These are phyloP conservation scores for Candida sanyaensis DNA, from an alignment of 1,139 yeast genomes.

Conservation along the genomic window DNA sequence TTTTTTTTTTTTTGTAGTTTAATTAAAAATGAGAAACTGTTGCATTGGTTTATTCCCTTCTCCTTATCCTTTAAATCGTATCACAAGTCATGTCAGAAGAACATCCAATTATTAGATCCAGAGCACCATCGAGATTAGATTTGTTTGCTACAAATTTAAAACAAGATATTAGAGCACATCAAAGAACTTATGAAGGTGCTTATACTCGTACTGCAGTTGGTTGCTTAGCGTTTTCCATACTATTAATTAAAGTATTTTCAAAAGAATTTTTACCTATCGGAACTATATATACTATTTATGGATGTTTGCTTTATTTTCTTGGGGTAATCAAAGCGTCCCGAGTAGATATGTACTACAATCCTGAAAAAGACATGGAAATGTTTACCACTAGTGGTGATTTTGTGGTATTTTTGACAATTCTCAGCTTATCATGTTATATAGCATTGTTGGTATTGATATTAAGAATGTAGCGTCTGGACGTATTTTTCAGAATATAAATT, in stretches of 20 bases:
- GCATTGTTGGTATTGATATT: slow-evolving; percentile 44
- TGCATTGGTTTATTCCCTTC: too few relatives aligned
- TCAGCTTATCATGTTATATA: slow-evolving; percentile 49
- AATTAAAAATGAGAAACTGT: too few relatives aligned
- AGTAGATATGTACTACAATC: slow-evolving; percentile 50
- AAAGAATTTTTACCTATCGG: slow-evolving; percentile 56
- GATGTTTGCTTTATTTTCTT: slow-evolving; percentile 47
- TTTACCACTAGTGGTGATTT: slow-evolving; percentile 55
- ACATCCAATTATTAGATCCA: slow-evolving; percentile 14
- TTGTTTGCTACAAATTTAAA: slow-evolving; percentile 38
- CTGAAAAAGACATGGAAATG: slow-evolving; percentile 38
- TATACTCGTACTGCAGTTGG: slow-evolving; percentile 56
- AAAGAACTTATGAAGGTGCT: slow-evolving; percentile 63
- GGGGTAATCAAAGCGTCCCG: slow-evolving; percentile 48
- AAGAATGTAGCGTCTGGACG: slow-evolving; percentile 24
- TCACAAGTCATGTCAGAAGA: neutral
- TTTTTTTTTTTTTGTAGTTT: neutral
- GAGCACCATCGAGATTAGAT: slow-evolving; percentile 39
- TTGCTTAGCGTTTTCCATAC: slow-evolving; percentile 45
- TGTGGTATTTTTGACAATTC: slow-evolving; percentile 41
- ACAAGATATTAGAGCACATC: slow-evolving; percentile 60
- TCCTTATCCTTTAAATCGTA: neutral
- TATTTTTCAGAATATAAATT: neutral
- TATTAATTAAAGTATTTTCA: slow-evolving; percentile 54
- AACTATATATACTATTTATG: slow-evolving; percentile 53